Conservation (phyloP, 116 monocot species). For the Iris pallida region DNA sequence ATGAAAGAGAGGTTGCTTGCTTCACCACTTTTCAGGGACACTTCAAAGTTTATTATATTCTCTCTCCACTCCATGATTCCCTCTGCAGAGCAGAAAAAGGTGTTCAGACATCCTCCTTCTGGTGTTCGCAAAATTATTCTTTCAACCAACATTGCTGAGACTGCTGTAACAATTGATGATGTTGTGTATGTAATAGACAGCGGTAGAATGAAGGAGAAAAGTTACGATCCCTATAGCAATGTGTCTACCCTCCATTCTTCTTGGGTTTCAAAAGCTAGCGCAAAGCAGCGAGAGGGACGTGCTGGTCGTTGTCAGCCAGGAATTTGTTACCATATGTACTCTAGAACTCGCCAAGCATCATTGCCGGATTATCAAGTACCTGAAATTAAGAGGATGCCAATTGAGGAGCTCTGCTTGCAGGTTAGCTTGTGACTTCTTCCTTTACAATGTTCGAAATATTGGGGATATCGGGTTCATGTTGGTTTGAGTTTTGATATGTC, state of each 20-base stretch:
- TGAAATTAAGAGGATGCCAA: conserved; percentile 97
- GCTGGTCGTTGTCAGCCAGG: conserved; percentile 99
- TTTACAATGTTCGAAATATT: not conserved
- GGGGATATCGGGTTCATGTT: too few species aligned
- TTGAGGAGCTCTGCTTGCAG: conserved; percentile 96
- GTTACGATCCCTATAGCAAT: conserved; percentile 97
- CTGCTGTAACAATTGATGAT: conserved; percentile 96
- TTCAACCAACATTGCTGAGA: conserved; percentile 98
- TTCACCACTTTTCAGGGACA: conserved; percentile 53
- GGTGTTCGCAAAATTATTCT: conserved; percentile 88
- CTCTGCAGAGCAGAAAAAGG: conserved; percentile 88
- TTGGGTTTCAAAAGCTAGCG: conserved; percentile 97
- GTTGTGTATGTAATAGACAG: conserved; percentile 93
- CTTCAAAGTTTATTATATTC: conserved; percentile 62
- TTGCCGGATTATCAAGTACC: conserved; percentile 79
- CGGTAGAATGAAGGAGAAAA: conserved; percentile 98
- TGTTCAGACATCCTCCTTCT: conserved; percentile 57
- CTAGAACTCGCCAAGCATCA: conserved; percentile 58
- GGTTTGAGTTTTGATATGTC: too few species aligned
- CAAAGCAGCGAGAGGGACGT: conserved; percentile 89
- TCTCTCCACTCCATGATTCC: conserved; percentile 94
- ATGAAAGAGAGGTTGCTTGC: conserved; percentile 56
- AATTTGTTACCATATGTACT: conserved; percentile 91
- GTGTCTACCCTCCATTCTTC: conserved; percentile 93
- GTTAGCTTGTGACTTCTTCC: conserved; percentile 22